Base-by-base conservation (phyloP, 2,329 filamentous ascomycete species). In the Phialemonium atrogriseum region DNA sequence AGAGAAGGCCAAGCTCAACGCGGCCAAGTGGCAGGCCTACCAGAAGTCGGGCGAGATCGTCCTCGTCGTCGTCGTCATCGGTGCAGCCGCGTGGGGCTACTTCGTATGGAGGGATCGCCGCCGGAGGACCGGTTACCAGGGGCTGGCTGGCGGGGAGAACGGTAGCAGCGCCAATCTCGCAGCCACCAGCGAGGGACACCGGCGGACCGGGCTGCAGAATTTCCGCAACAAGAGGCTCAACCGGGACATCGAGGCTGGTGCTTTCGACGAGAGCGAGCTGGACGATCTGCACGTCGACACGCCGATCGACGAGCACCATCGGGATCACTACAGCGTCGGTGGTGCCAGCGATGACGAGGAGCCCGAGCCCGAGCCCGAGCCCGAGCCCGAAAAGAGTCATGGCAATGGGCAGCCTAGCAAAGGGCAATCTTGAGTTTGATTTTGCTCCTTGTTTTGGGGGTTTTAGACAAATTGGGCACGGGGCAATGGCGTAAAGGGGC, bases 21-120 rank as follows among this genome's bases (percentile, higher is more conserved):
- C 85, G 17, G 86, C 87, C 12, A 84, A 88, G 48, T 93, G 87
- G 84, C 74, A 80, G 31, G 88, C 88, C 0, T 95, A 95, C 57
- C 82, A 81, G 51, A 80, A 84, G 47, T 91, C 84, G 3, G 87
- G 88, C 30, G 85, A 93, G 58, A 74, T 88, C 6, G 86, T 87
- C 2, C 70, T 95, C 3, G 76, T 88, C 11, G 75, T 95, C 29
- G 84, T 94, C 12, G 66, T 80, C 31, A 73, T 91, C 37, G 79
- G 77, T 2, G 84, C 83, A 2, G 63, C 60, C 5, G 62, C 73
- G 10, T 94, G 85, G 80, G 84, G 80, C n/a, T 83, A 77, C 51
- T 79, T 70, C 42, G 58, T 83, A 47, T 82, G 75, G 73, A 67
- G 66, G 36, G 68, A 75, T 36, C 70, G 78, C 29, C 67, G 73